Conservation (phyloP, 352 stramenopile genomes). For the Phytophthora sp. region DNA sequence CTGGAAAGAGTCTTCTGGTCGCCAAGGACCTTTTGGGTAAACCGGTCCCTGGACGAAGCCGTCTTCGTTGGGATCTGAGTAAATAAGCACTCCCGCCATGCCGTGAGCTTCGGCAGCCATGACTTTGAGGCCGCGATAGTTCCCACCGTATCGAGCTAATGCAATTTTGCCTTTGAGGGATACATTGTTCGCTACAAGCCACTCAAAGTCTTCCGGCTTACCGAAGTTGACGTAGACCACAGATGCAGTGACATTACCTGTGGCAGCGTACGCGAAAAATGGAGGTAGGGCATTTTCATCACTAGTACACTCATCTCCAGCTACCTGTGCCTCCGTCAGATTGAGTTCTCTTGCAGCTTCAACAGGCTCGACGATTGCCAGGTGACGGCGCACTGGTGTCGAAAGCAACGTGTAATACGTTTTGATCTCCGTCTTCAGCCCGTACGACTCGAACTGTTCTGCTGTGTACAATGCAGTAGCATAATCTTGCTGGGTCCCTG, state of each 20-base stretch:
- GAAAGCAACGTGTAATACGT: conserved; percentile 72
- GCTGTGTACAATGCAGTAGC: conserved; percentile 53
- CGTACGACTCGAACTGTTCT: conserved; percentile 46
- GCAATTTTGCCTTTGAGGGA: conserved; percentile 66
- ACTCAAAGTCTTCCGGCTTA: conserved; percentile 69
- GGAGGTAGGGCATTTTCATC: conserved; percentile 55
- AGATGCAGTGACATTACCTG: conserved; percentile 61
- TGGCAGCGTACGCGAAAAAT: conserved; percentile 81
- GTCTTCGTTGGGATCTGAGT: conserved; percentile 77
- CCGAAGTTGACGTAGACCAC: conserved; percentile 90
- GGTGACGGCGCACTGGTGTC: conserved; percentile 41
- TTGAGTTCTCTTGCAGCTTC: conserved; percentile 36
- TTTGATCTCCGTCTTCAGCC: conserved; percentile 61
- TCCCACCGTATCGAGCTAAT: conserved; percentile 64
- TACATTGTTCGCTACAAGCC: conserved; percentile 54
- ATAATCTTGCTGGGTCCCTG: conserved; percentile 41
- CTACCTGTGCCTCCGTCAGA: conserved; percentile 54
- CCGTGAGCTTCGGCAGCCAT: conserved; percentile 64
- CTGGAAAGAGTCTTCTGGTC: conserved; percentile 60
- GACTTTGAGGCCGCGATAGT: conserved; percentile 64
- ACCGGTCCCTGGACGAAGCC: conserved; percentile 56
- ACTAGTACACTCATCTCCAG: conserved; percentile 62
- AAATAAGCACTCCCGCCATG: conserved; percentile 70
- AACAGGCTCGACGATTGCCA: conserved; percentile 45
- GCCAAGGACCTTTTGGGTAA: conserved; percentile 72